Evolutionary conservation across 192 early-diverging fungal species (phyloP).

Genomic region (Backusella liffmaniae): DNA sequence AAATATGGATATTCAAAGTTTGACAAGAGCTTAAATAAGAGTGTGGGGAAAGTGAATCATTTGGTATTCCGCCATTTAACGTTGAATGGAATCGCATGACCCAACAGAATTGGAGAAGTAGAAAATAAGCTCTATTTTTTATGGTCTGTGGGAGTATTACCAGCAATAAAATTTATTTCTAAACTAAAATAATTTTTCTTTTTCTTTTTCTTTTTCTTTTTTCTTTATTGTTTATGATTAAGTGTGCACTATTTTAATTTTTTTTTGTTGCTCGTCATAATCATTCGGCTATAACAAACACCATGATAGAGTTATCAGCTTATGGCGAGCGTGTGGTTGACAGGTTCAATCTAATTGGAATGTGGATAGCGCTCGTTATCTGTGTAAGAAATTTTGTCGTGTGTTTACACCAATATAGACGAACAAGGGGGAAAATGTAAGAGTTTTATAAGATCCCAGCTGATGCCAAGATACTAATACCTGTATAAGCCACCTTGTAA

Average conservation of each 20-base stretch:
- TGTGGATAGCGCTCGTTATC: constrained; percentile 26
- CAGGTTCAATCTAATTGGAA: constrained; percentile 32
- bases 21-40: background rate
- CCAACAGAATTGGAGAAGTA: background rate
- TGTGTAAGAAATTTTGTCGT: constrained; percentile 29
- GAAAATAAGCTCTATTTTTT: background rate
- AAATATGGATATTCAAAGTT: background rate
- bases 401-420: constrained; percentile 24
- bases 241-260: background rate
- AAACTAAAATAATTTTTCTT: background rate
- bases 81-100: background rate
- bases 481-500: background rate
- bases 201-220: background rate
- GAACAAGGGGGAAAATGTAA: constrained; percentile 32
- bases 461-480: background rate
- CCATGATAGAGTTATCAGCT: constrained; percentile 25
- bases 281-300: constrained; percentile 7
- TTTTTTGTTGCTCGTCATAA: background rate
- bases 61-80: background rate
- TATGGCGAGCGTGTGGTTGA: constrained; percentile 34
- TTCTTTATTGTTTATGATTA: background rate
- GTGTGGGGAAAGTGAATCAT: background rate
- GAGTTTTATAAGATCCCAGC: background rate
- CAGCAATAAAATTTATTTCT: background rate
- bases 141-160: background rate